phyloP scores from a whole-genome alignment of 2,329 filamentous ascomycete species.

The Fusarium sterilihyphosum region DNA sequence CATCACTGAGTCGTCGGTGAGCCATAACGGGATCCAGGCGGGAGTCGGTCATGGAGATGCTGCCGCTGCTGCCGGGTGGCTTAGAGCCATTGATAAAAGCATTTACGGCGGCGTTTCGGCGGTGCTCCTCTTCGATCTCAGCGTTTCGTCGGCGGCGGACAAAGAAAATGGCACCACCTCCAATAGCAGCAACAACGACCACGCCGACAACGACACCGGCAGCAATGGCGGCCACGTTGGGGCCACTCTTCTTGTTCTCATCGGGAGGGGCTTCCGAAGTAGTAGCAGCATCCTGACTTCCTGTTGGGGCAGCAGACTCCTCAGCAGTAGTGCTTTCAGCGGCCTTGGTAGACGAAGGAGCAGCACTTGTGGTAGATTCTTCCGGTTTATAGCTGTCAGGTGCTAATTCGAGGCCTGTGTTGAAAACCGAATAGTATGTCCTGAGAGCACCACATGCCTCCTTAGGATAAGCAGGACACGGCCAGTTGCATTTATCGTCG shows the following conservation, averaged over 20 bases:
- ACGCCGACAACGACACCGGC: constrained; percentile 89
- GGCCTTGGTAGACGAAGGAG: constrained; percentile 41
- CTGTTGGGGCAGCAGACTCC: neutral
- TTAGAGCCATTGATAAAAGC: constrained; percentile 75
- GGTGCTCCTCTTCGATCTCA: constrained; percentile 85
- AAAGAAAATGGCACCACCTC: constrained; percentile 77
- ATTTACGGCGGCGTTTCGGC: constrained; percentile 81
- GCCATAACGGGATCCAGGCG: constrained; percentile 89
- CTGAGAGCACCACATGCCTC: constrained; percentile 67
- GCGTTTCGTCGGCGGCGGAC: constrained; percentile 79
- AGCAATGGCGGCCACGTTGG: constrained; percentile 86
- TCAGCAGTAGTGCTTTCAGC: constrained; percentile 32
- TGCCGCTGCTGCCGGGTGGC: constrained; percentile 70
- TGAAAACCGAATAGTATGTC: constrained; percentile 58
- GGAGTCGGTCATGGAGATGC: constrained; percentile 79
- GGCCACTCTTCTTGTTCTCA: constrained; percentile 47
- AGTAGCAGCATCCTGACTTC: constrained; percentile 24
- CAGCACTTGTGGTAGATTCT: constrained; percentile 23
- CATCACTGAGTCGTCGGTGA: constrained; percentile 86
- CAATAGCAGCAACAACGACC: constrained; percentile 71
- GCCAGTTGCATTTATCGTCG: constrained; percentile 69
- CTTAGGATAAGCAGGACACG: constrained; percentile 70
- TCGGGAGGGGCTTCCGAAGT: neutral
- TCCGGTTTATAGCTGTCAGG: constrained; percentile 40
- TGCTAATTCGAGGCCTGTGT: constrained; percentile 58